Evolutionary conservation across 345 rosid genomes (phyloP), one percentile per base, ranked within the genome.

Genomic region (Gossypium ekmanianum): DNA sequence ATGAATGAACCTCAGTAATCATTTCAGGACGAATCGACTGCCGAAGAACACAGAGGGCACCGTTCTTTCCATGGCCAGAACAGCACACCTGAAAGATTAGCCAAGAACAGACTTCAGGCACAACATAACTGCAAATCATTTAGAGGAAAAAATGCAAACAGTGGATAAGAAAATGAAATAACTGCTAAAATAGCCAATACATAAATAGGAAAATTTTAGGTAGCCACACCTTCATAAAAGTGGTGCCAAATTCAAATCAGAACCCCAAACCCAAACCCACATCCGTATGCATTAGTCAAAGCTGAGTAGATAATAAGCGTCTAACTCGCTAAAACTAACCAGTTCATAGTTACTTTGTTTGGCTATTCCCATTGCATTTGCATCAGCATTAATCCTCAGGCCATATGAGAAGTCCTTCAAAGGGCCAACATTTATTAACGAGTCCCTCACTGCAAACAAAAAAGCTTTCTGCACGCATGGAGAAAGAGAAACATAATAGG

Each of bases 31-130:
- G 90, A 88, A 95, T 81, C 48, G 99, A 95, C 84, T 93, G 99
- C 81, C 89, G 90, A 80, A 93, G 98, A 78, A 95, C 91, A 83
- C 85, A 90, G 51, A 95, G 79, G 72, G 94, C 65, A 44, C 99
- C 99, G 79, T 93, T 95, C 81, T 95, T 95, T 63, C 99, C 99
- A 84, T 95, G 98, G 83, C 99, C 99, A 77, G 99, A 95, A 82
- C 99, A 95, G 89, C 97, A 95, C 11, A 95, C 97, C 99, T 95
- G 83, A 79, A 79, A 48, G 51, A 74, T 18, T 41, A 64, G 67
- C 73, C 74, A 48, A 50, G 20, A 47, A 20, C 18, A 4, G 48
- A 61, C 47, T 48, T 74, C 44, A 61, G 18, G n/a, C 22, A 11
- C 67, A 74, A 48, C 27, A 50, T 66, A 64, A 10, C 26, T 12